Evolutionary conservation across 192 early-diverging fungal species (phyloP).

Genomic region (Backusella mclennaniae): DNA sequence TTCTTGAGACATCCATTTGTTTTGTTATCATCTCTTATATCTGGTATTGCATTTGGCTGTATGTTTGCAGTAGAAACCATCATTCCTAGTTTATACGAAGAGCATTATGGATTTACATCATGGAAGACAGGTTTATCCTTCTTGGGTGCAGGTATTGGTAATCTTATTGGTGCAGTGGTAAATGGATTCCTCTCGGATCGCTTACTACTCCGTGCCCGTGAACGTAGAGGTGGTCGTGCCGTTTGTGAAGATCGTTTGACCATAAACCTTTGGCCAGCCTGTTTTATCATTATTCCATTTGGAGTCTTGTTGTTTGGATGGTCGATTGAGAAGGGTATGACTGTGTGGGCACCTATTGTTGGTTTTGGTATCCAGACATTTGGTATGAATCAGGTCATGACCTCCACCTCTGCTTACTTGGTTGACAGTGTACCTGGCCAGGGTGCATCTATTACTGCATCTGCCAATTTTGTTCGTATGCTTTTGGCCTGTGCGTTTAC

Average conservation of each 20-base stretch:
- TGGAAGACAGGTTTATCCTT: conserved; percentile 34
- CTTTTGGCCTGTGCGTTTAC: conserved; percentile 41
- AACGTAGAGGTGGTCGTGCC: conserved; percentile 28
- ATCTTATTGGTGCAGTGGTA: conserved; percentile 38
- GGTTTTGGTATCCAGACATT: conserved; percentile 46
- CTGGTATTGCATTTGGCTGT: conserved; percentile 45
- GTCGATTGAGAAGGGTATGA: conserved; percentile 33
- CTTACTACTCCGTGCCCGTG: conserved; percentile 29
- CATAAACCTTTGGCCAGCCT: conserved; percentile 35
- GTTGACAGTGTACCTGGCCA: conserved; percentile 46
- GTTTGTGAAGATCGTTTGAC: conserved; percentile 46
- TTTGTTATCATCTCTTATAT: conserved; percentile 35
- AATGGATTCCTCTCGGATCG: conserved; percentile 43
- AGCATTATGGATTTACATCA: conserved; percentile 26
- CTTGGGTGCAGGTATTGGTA: conserved; percentile 22
- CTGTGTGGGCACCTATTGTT: conserved; percentile 39
- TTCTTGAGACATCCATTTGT: conserved; percentile 40
- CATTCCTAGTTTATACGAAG: conserved; percentile 22
- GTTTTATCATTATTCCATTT: conserved; percentile 41
- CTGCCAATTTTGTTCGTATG: conserved; percentile 45
- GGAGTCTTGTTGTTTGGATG: conserved; percentile 49
- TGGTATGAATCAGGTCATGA: conserved; percentile 42
- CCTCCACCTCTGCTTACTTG: conserved; percentile 38
- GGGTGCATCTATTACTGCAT: conserved; percentile 44
- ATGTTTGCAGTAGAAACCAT: conserved; percentile 49